A percentile compares a stretch with the other conserved stretches of the same genome.
Conservation (phyloP, 176 grass and related monocot species). For the Themeda triandra region DNA sequence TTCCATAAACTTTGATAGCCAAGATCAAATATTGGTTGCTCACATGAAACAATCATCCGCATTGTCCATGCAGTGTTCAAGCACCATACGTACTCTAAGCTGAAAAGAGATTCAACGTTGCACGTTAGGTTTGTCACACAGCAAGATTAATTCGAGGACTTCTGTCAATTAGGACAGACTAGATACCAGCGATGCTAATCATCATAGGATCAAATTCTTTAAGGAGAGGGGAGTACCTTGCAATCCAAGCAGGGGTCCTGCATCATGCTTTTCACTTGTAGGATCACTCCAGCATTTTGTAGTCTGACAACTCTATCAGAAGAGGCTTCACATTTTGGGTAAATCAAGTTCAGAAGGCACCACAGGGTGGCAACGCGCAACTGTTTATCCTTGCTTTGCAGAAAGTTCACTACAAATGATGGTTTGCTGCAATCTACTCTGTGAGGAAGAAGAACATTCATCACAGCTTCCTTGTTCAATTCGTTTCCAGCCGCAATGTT, state of each 20-base stretch:
- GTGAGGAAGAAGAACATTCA: conserved; percentile 57
- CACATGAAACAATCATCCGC: conserved; percentile 37
- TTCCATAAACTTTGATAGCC: neutral
- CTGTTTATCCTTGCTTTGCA: conserved; percentile 80
- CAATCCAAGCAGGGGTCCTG: conserved; percentile 91
- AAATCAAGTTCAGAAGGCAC: conserved; percentile 81
- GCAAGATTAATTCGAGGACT: neutral
- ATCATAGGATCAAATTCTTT: neutral
- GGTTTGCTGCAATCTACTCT: conserved; percentile 13
- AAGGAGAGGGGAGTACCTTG: conserved; percentile 54
- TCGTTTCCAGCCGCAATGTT: conserved; percentile 77
- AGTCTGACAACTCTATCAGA: conserved; percentile 56
- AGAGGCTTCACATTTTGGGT: conserved; percentile 47
- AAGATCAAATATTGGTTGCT: conserved; percentile 6
- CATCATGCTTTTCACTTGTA: conserved; percentile 83
- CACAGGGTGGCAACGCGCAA: conserved; percentile 75
- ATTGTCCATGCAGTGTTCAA: conserved; percentile 75
- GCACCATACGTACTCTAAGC: conserved; percentile 84
- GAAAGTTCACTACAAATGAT: conserved; percentile 59
- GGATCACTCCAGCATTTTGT: conserved; percentile 69
- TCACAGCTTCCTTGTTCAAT: conserved; percentile 58
- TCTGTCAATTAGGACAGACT: neutral
- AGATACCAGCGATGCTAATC: neutral
- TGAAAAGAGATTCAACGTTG: conserved; percentile 30
- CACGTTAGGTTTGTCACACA: neutral